Conservation (phyloP, 768 basidiomycete genomes). For the Leccinellum rugosiceps region DNA sequence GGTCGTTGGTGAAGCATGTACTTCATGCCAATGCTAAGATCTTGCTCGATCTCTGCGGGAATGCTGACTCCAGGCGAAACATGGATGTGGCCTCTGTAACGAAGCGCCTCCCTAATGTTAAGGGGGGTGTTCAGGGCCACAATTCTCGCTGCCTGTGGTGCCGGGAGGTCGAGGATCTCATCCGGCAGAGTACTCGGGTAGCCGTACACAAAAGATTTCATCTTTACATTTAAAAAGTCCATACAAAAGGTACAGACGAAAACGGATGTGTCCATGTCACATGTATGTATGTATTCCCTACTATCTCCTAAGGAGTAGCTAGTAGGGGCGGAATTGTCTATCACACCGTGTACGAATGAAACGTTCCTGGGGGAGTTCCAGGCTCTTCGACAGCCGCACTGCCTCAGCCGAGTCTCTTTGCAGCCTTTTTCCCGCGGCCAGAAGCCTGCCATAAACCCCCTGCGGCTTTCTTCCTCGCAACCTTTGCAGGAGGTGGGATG, state of each 20-base stretch:
- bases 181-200: not conserved
- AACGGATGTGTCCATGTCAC: no score
- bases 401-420: not conserved
- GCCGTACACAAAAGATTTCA: not conserved
- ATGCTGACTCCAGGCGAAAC: not conserved
- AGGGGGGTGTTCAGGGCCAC: not conserved
- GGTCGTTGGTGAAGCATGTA: slow-evolving; percentile 4
- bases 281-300: no score
- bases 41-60: not conserved
- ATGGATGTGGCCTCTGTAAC: not conserved
- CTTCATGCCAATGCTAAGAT: slow-evolving; percentile 2
- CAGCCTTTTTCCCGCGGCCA: not conserved
- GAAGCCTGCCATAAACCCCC: not conserved
- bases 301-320: no score
- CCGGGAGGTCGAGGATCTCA: fast-evolving
- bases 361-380: no score
- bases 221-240: not conserved
- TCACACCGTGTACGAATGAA: no score
- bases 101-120: not conserved
- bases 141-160: fast-evolving
- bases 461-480: not conserved
- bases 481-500: not conserved
- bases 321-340: no score
- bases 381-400: no score
- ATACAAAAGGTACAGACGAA: no score